phyloP scores from a whole-genome alignment of 1,284 basidiomycete species.

The Ceratobasidium sp. region DNA sequence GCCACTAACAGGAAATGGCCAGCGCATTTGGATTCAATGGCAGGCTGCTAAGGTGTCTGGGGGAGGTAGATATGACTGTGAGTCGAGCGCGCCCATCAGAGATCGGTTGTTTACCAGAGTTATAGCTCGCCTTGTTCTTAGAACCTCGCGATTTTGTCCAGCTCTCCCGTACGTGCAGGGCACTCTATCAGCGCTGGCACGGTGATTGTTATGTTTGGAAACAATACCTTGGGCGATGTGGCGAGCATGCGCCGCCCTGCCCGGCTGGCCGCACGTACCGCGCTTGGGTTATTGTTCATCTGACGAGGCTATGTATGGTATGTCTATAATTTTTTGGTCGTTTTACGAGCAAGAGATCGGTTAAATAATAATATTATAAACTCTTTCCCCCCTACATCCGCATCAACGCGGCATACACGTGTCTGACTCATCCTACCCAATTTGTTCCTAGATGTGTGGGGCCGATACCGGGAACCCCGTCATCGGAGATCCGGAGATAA shows the following conservation, averaged over 20 bases:
- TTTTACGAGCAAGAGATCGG: not conserved
- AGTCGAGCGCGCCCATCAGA: not conserved
- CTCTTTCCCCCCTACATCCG: not conserved
- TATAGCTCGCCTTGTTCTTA: not conserved
- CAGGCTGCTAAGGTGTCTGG: not conserved
- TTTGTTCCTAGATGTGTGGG: not conserved
- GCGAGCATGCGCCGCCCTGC: not conserved
- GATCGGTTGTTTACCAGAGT: not conserved
- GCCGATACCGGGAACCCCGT: not conserved
- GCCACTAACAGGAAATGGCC: not conserved
- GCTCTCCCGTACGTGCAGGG: not conserved
- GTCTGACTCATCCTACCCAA: not conserved
- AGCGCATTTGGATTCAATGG: not conserved
- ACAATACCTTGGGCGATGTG: not conserved
- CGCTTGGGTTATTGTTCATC: constrained; percentile 19
- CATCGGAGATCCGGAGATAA: not conserved
- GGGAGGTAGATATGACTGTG: not conserved
- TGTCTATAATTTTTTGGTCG: not conserved
- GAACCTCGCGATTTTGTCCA: not conserved
- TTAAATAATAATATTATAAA: not conserved
- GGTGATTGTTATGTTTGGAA: not conserved
- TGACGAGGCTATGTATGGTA: not conserved
- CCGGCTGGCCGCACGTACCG: not conserved
- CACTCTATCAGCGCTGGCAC: not conserved
- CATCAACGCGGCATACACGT: not conserved